A percentile compares a stretch with the other conserved stretches of the same genome.
These are phyloP conservation scores for Calonectria pauciramosa DNA, from an alignment of 2,329 filamentous ascomycete genomes.

Conservation along the genomic window DNA sequence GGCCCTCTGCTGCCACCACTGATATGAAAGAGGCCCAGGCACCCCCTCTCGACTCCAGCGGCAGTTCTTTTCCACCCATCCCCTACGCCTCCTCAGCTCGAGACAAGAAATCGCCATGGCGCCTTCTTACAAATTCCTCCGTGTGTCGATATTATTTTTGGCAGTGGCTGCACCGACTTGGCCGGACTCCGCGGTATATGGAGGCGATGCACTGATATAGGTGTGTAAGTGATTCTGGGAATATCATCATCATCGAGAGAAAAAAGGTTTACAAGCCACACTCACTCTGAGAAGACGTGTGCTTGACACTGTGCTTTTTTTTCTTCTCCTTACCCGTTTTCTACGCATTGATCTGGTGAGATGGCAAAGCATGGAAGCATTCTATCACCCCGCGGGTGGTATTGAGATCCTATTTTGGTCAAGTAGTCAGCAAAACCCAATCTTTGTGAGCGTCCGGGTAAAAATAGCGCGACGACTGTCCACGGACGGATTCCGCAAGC, in stretches of 20 bases:
- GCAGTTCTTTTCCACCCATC: background rate
- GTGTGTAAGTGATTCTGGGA: background rate
- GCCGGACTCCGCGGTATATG: background rate
- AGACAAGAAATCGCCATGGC: background rate
- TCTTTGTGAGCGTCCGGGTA: background rate
- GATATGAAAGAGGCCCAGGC: background rate
- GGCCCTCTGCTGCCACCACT: background rate
- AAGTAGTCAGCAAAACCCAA: constrained; percentile 3
- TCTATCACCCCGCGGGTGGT: background rate
- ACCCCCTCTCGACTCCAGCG: background rate
- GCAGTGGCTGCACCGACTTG: background rate
- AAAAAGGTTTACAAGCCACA: background rate
- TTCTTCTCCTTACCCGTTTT: no score
- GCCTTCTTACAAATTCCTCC: background rate
- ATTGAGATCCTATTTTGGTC: background rate
- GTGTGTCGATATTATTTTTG: background rate
- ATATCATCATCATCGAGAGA: background rate
- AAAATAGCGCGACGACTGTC: background rate
- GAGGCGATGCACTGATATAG: background rate
- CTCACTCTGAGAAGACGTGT: background rate
- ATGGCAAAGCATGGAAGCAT: background rate
- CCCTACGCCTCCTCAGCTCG: background rate
- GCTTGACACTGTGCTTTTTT: background rate
- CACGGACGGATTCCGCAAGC: background rate
- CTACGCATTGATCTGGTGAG: background rate